phyloP scores from a whole-genome alignment of 768 basidiomycete species.

The Auricularia auricula-judae region DNA sequence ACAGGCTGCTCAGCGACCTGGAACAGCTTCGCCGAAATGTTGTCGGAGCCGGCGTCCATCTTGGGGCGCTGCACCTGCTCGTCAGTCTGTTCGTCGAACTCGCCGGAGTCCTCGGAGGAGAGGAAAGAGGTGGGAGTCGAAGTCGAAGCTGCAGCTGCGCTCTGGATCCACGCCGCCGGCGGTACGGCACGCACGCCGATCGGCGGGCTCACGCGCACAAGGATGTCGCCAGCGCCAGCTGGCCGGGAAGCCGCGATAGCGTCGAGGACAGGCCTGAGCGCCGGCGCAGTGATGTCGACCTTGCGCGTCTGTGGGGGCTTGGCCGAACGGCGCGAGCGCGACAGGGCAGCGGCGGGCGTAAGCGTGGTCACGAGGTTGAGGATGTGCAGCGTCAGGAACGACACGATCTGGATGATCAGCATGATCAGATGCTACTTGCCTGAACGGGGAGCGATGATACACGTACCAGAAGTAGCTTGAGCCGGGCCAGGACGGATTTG shows the following conservation, averaged over 20 bases:
- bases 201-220: constrained; percentile 55
- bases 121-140: constrained; percentile 10
- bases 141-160: background rate
- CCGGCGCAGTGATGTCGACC: constrained; percentile 60
- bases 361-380: constrained; percentile 90
- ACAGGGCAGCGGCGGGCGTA: constrained; percentile 49
- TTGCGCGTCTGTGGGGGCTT: constrained; percentile 22
- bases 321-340: constrained; percentile 27
- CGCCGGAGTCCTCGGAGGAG: constrained; percentile 7
- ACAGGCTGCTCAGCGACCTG: constrained; percentile 45
- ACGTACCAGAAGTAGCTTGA: constrained; percentile 79
- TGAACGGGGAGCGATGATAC: background rate
- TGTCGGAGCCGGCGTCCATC: background rate
- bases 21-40: background rate
- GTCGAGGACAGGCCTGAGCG: constrained; percentile 45
- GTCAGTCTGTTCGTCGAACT: constrained; percentile 19
- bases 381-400: constrained; percentile 85
- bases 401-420: constrained; percentile 47
- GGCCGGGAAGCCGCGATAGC: constrained; percentile 35
- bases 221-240: constrained; percentile 24
- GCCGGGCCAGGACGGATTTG: constrained; percentile 47
- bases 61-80: background rate
- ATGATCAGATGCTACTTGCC: constrained; percentile 1
- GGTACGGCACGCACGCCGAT: constrained; percentile 42
- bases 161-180: constrained; percentile 4